Evolutionary conservation across 129 eudicot species (phyloP), one percentile per base, ranked within the genome.

Genomic region (Ambrosia trifida): DNA sequence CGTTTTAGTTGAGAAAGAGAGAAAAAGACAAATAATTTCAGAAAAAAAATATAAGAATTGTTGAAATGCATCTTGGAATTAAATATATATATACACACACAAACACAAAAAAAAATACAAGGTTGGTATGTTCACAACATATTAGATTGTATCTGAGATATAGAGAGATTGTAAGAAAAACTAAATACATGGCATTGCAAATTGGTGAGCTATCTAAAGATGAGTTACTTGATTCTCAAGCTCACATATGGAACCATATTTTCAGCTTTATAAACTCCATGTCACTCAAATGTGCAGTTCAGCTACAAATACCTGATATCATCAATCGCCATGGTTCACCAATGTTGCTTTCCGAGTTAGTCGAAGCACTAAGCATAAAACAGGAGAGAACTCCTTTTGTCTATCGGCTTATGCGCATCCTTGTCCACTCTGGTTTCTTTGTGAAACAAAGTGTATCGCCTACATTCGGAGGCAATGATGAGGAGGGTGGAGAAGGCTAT

Each of bases 171-270:
- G 20, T 3, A 59, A 31, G 65, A 59, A 69, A 35, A 24, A 24
- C 28, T 24, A 16, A 5, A 43, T 7, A 59, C 12, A 72, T 72
- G 76, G 57, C 59, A 4, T 16, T 52, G 18, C 44, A 51, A 53
- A 75, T 50, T 53, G 67, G 35, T 50, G 56, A 64, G 17, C 38
- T 24, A 4, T 58, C 40, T 5, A 30, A 58, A 4, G 64, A 24
- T 24, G 28, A 58, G 64, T 11, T 57, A 30, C 38, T 57, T 58
- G 16, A 58, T 12, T 58, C 64, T 11, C 64, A 58, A 58, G 64
- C 64, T 11, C 64, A 58, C 64, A 11, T 58, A 58, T 30, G 64
- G 40, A 58, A 58, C 64, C 64, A 58, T 2, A 58, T 30, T 58
- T 28, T 58, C 17, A 28, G 17, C 7, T 12, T 58, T 12, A 58